A percentile compares a stretch with the other conserved stretches of the same genome.
Evolutionary conservation across 768 basidiomycete genomes (phyloP).

Genomic region (Agaricus bisporus): DNA sequence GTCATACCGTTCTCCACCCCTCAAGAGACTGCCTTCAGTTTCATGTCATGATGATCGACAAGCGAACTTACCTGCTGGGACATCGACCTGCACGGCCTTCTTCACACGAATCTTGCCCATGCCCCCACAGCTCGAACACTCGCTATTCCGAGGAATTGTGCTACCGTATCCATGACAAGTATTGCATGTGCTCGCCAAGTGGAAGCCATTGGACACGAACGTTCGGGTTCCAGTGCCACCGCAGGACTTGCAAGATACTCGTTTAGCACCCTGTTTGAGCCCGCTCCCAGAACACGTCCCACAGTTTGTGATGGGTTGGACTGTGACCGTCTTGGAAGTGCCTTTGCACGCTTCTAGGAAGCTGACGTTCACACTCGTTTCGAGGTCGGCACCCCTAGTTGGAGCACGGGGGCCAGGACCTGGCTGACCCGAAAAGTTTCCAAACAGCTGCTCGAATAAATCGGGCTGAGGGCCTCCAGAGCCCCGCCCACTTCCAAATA

Average conservation of each 20-base stretch:
- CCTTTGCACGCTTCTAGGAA: constrained; percentile 98
- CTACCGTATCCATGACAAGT: constrained; percentile 79
- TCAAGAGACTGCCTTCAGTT: constrained; percentile 21
- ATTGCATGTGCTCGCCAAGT: constrained; percentile 90
- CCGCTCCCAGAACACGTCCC: constrained; percentile 80
- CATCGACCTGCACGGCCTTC: constrained; percentile 72
- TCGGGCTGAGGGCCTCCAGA: constrained; percentile 39
- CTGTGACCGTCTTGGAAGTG: constrained; percentile 62
- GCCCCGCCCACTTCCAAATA: constrained; percentile 44
- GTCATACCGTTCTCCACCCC: constrained; percentile 96
- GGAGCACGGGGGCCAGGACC: constrained; percentile 32
- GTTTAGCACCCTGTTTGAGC: constrained; percentile 80
- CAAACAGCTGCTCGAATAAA: constrained; percentile 85
- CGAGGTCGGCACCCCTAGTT: constrained; percentile 74
- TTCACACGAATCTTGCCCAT: constrained; percentile 81
- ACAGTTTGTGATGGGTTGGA: constrained; percentile 82
- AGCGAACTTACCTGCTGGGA: constrained; percentile 70
- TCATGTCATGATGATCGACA: constrained; percentile 12
- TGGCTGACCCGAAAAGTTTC: constrained; percentile 49
- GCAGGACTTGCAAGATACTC: constrained; percentile 73
- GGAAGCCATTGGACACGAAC: constrained; percentile 90
- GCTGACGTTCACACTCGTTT: constrained; percentile 64
- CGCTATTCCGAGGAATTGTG: constrained; percentile 67
- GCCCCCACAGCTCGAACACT: constrained; percentile 79
- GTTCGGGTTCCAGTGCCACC: constrained; percentile 84